Percentiles rank a stretch among this genome's conserved stretches.
Conservation (phyloP, 192 early-diverging fungal genomes). For the Linnemannia elongata region DNA sequence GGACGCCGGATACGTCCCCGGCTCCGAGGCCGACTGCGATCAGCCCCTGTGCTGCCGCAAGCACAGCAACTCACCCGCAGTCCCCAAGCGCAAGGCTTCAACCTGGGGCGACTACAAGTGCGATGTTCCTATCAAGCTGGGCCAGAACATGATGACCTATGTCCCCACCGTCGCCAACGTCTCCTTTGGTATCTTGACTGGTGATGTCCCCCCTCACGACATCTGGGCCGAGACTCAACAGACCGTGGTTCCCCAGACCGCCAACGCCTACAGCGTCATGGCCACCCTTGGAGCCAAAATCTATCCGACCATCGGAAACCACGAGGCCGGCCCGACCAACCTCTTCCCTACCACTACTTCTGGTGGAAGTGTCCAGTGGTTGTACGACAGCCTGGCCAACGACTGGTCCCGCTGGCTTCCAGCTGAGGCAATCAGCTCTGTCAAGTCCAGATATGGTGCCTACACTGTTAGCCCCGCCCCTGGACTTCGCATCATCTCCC, state of each 20-base stretch:
- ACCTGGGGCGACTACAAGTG: constrained; percentile 63
- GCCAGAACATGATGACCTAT: constrained; percentile 47
- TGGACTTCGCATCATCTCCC: constrained; percentile 63
- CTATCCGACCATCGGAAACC: constrained; percentile 69
- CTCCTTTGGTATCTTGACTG: constrained; percentile 60
- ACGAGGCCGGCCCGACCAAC: constrained; percentile 63
- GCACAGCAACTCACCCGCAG: constrained; percentile 42
- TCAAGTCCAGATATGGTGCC: constrained; percentile 57
- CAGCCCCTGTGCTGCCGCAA: constrained; percentile 63
- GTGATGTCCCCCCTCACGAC: constrained; percentile 68
- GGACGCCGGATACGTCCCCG: constrained; percentile 24
- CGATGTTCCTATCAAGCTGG: constrained; percentile 59
- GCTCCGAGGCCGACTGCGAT: constrained; percentile 60
- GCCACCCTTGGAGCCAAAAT: constrained; percentile 37
- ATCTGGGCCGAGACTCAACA: constrained; percentile 58
- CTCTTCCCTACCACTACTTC: constrained; percentile 42
- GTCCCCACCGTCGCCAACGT: constrained; percentile 46
- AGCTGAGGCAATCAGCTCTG: constrained; percentile 30
- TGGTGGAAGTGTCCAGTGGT: constrained; percentile 54
- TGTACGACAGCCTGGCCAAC: constrained; percentile 58
- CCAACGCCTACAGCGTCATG: constrained; percentile 47
- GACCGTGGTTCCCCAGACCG: constrained; percentile 45
- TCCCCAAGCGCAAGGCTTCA: constrained; percentile 25
- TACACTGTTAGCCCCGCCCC: constrained; percentile 59
- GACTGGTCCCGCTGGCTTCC: constrained; percentile 65